phyloP scores from a whole-genome alignment of 805 yeast species.

The Nakazawaea ernobii region DNA sequence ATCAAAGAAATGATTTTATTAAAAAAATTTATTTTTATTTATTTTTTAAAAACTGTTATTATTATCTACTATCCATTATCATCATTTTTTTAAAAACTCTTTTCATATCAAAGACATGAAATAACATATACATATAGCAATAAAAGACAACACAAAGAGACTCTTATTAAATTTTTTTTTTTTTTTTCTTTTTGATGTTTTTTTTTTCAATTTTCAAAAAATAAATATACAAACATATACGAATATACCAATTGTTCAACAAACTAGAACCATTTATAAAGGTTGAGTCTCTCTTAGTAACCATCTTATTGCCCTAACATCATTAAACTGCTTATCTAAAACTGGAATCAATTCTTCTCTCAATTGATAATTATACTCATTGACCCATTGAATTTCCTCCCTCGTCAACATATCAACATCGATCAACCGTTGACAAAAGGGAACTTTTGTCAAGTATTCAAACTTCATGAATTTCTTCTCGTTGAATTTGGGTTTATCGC shows the following conservation, averaged over 20 bases:
- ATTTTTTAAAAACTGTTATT: too few relatives aligned
- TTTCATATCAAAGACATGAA: too few relatives aligned
- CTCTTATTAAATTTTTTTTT: too few relatives aligned
- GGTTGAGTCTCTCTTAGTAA: conserved; percentile 58
- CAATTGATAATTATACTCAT: conserved; percentile 56
- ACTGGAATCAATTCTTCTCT: conserved; percentile 45
- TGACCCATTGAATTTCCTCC: conserved; percentile 65
- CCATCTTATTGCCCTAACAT: conserved; percentile 64
- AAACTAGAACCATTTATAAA: conserved; percentile 5
- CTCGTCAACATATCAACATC: conserved; percentile 47
- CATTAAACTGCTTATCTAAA: conserved; percentile 44
- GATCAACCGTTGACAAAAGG: conserved; percentile 75
- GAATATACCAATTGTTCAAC: not conserved
- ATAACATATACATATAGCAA: too few relatives aligned
- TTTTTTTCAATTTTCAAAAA: not conserved
- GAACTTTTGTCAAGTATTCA: conserved; percentile 81
- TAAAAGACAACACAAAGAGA: too few relatives aligned
- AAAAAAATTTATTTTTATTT: too few relatives aligned
- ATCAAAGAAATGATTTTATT: not conserved
- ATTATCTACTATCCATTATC: too few relatives aligned
- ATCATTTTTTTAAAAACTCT: too few relatives aligned
- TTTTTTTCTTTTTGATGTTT: too few relatives aligned
- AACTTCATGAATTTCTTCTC: conserved; percentile 59
- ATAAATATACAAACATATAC: not conserved
- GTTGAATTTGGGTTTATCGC: conserved; percentile 41